Base-by-base conservation (phyloP, 345 rosid genomes). In the Citrus reticulata region DNA sequence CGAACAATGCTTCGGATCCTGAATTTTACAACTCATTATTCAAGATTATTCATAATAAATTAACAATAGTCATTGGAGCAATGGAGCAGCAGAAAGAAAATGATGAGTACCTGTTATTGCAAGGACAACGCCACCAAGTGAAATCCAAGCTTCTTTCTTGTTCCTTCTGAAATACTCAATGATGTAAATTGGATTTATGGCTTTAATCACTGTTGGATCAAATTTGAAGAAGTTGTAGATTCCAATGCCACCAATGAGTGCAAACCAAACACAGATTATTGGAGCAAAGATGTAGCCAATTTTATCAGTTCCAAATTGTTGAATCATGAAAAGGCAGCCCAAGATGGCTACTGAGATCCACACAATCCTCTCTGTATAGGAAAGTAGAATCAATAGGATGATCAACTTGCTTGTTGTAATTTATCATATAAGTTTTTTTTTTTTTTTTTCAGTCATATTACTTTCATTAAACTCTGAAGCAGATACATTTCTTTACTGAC, bases 1-100 rank as follows among this genome's bases (percentile, higher is more conserved):
- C 92, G 64, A 91, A 91, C 59, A 91, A 61, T 2, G 92, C 93
- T 77, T 88, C 90, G 0, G 90, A 49, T 66, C 91, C 91, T 17
- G 17, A 54, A 54, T 54, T 16, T 54, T 19, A 54, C 58, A 54
- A 16, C 22, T 54, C 22, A 17, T 54, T 17, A 1, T 54, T 54
- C 58, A 13, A 46, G 51, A 46, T 13, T 46, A 13, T 4, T 46
- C 5, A 46, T 13, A 46, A 46, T 11, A 3, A 46, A 13, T 46
- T 46, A 46, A 46, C 51, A 46, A 46, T 46, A 3, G 51, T 46
- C 51, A 46, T 11, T 46, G 51, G 51, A 46, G 51, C 17, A 46
- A 46, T 46, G 51, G 51, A 46, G 51, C 51, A 46, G 17, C 51
- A 13, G 51, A 46, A 46, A 46, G 51, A 46, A 46, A 54, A 19